These are phyloP conservation scores for Cercospora beticola DNA, from an alignment of 2,329 filamentous ascomycete species.

Conservation along the genomic window DNA sequence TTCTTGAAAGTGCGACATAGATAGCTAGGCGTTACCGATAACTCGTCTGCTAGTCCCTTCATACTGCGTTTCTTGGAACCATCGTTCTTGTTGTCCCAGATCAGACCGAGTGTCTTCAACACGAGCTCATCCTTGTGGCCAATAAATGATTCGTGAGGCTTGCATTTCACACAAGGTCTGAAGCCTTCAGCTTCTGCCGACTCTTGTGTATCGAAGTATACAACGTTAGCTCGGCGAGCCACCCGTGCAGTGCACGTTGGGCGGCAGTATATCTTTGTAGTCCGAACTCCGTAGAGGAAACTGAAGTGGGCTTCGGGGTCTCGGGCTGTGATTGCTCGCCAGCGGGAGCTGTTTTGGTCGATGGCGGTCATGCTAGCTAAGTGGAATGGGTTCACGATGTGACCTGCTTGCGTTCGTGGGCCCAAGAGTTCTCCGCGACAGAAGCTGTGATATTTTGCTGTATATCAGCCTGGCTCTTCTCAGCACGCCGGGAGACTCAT, in stretches of 20 bases:
- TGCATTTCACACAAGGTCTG: conserved; percentile 60
- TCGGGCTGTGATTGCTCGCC: conserved; percentile 18
- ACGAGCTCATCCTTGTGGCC: conserved; percentile 3
- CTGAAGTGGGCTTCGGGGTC: conserved; percentile 19
- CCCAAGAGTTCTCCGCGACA: background rate
- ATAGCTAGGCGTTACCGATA: conserved; percentile 57
- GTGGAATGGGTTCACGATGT: background rate
- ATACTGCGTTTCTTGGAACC: background rate
- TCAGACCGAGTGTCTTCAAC: background rate
- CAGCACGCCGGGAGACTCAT: no score
- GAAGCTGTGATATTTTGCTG: no score
- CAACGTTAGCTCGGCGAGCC: conserved; percentile 56
- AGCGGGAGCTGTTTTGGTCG: conserved; percentile 6
- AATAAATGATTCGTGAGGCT: conserved; percentile 41
- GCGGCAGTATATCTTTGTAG: conserved; percentile 60
- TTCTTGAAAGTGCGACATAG: conserved; percentile 59
- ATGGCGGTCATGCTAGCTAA: background rate
- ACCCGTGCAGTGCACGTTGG: conserved; percentile 63
- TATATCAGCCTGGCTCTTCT: no score
- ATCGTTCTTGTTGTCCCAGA: background rate
- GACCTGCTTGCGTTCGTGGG: background rate
- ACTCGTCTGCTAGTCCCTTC: conserved; percentile 51
- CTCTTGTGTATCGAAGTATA: conserved; percentile 51
- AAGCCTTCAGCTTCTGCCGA: conserved; percentile 54
- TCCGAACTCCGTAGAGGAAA: conserved; percentile 59